Evolutionary conservation across 2,329 filamentous ascomycete species (phyloP), one percentile per base, ranked within the genome.

Genomic region (Xylariaceae sp.): DNA sequence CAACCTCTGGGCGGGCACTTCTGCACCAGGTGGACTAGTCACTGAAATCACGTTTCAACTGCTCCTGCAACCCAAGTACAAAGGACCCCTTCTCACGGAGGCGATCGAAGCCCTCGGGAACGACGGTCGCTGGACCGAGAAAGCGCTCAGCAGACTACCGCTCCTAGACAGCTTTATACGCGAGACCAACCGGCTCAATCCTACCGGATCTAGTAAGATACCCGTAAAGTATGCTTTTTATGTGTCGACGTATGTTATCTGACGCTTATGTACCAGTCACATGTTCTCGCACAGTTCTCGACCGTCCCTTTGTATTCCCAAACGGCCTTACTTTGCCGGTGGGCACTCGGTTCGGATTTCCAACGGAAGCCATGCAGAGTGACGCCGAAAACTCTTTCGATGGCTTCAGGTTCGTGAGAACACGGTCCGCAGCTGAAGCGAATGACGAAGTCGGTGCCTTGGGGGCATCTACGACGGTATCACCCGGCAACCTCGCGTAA

Each of bases 131-230:
- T 50, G 47, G 47, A 40, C 47, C 17, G 47, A 50, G 23, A 41
- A 41, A 34, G 24, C 36, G 6, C 34, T 50, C 12, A 11, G 23
- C 23, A 12, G 16, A 5, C 33, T 50, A n/a, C 24, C 36, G 2
- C 36, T 50, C 1, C 34, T 50, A n/a, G 47, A 50, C 24, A 50
- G 47, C 17, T 50, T 50, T 34, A 40, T 50, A 9, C 33, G 47
- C 6, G 47, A 50, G 16, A 50, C 26, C 6, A 50, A 40, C n/a
- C 34, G 47, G 23, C 8, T 50, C 3, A 17, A 40, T 26, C 47
- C 47, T 6, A 40, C 47, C 16, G 47, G 47, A 5, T 41, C 41
- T 14, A 29, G 41, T 45, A 33, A 44, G 40, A 40, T 8, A 17
- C 6, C 36, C 29, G 4, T 33, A 11, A 39, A 17, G 12, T 4